phyloP scores from a whole-genome alignment of 139 green algal genomes.

The Pseudopediastrum boryanum region DNA sequence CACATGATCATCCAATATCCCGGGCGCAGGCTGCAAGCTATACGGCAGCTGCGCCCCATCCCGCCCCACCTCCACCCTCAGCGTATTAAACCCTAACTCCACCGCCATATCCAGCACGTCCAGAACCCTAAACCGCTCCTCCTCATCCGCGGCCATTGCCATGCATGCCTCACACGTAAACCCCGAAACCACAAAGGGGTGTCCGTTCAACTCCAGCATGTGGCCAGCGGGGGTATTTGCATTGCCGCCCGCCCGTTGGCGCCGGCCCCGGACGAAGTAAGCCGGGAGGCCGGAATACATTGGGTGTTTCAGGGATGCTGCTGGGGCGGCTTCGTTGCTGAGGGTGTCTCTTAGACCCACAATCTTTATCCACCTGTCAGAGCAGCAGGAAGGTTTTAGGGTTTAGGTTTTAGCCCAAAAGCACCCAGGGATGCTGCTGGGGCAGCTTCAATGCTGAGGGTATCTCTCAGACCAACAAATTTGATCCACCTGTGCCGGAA shows the following conservation, averaged over 20 bases:
- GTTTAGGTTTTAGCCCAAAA: too few species aligned
- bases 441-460: not conserved
- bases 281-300: not conserved
- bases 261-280: not conserved
- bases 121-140: conserved; percentile 1
- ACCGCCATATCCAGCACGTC: not conserved
- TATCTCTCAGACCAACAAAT: not conserved
- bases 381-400: conserved; percentile 5
- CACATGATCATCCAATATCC: not conserved
- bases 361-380: not conserved
- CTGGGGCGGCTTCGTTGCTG: not conserved
- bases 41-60: not conserved
- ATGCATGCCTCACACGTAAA: conserved; percentile 5
- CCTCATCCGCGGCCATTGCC: conserved; percentile 4
- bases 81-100: conserved; percentile 3
- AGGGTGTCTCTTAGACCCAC: not conserved
- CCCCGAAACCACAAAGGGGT: not conserved
- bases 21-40: conserved; percentile 23
- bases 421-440: too few species aligned
- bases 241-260: not conserved
- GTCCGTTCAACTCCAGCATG: not conserved
- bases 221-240: not conserved
- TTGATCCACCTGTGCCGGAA: conserved; percentile 7
- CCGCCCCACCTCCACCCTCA: not conserved
- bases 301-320: not conserved